phyloP scores from a whole-genome alignment of 345 rosid species.

The Aethionema arabicum region DNA sequence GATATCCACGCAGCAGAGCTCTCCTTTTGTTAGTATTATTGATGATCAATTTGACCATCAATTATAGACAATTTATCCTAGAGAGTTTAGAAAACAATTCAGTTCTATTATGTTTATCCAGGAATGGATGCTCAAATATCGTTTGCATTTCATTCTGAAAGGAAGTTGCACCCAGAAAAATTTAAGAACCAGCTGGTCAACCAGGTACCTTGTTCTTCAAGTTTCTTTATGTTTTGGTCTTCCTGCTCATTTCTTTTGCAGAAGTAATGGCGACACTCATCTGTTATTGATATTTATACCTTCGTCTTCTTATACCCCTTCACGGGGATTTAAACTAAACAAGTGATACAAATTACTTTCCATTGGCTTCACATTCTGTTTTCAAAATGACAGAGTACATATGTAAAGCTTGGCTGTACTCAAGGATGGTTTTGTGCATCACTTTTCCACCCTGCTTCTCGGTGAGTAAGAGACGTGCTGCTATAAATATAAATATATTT shows the following conservation, averaged over 20 bases:
- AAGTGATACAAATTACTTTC: neutral
- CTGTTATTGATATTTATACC: slow-evolving; percentile 5
- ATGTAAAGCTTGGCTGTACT: slow-evolving; percentile 85
- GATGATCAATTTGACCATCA: slow-evolving; percentile 12
- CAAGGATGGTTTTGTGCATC: slow-evolving; percentile 96
- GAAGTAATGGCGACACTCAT: neutral
- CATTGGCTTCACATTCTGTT: slow-evolving; percentile 19
- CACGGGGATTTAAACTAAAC: neutral
- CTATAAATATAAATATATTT: neutral
- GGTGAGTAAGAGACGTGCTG: slow-evolving; percentile 40
- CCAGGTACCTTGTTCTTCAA: slow-evolving; percentile 59
- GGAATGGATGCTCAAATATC: slow-evolving; percentile 99
- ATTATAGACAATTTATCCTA: neutral
- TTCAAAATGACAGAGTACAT: slow-evolving; percentile 54
- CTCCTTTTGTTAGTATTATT: slow-evolving; percentile 8
- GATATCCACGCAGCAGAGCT: slow-evolving; percentile 12
- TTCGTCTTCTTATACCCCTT: slow-evolving; percentile 1
- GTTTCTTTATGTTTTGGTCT: neutral
- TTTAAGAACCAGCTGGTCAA: slow-evolving; percentile 85
- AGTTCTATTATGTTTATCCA: slow-evolving; percentile 32
- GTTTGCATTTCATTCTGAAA: slow-evolving; percentile 81
- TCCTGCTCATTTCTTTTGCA: slow-evolving; percentile 1
- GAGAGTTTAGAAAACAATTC: neutral
- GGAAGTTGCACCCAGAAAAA: slow-evolving; percentile 84
- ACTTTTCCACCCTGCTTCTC: slow-evolving; percentile 64